phyloP scores from a whole-genome alignment of 352 stramenopile genomes.

The Pythium folliculosum region DNA sequence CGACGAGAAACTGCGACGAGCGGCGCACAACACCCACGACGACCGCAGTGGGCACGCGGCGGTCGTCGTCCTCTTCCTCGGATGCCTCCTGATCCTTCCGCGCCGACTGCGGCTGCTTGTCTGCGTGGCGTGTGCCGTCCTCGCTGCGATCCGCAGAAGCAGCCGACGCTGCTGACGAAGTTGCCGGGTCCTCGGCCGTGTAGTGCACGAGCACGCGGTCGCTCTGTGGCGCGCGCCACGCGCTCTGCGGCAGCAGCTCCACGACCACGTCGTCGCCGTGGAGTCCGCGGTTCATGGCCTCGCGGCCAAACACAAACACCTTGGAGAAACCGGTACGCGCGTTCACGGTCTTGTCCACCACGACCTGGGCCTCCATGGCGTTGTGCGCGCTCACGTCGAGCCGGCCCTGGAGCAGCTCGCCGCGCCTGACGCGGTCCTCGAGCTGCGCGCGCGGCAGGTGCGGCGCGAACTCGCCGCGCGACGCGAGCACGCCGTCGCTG shows the following conservation, averaged over 20 bases:
- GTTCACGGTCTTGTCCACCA: constrained; percentile 38
- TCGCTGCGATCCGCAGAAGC: not conserved
- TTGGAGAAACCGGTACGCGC: constrained; percentile 3
- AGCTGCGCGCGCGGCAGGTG: constrained; percentile 46
- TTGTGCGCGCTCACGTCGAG: constrained; percentile 77
- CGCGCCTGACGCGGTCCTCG: constrained; percentile 33
- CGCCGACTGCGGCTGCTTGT: no score
- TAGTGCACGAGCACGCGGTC: constrained; percentile 77
- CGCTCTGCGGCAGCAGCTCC: constrained; percentile 79
- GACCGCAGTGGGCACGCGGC: constrained; percentile 57
- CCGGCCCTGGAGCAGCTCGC: constrained; percentile 44
- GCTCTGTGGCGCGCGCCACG: constrained; percentile 77
- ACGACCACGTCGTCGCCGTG: constrained; percentile 97
- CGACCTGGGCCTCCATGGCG: constrained; percentile 75
- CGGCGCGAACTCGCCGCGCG: constrained; percentile 54
- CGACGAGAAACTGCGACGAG: constrained; percentile 61
- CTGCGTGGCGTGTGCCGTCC: no score
- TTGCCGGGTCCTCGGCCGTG: constrained; percentile 53
- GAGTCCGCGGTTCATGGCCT: constrained; percentile 95
- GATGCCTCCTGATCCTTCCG: no score
- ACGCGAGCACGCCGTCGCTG: constrained; percentile 26
- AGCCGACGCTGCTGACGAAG: no score
- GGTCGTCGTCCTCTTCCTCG: not conserved
- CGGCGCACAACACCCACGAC: constrained; percentile 89
- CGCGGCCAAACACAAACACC: constrained; percentile 73